phyloP scores from a whole-genome alignment of 192 early-diverging fungal genomes.

The Podila epigama region DNA sequence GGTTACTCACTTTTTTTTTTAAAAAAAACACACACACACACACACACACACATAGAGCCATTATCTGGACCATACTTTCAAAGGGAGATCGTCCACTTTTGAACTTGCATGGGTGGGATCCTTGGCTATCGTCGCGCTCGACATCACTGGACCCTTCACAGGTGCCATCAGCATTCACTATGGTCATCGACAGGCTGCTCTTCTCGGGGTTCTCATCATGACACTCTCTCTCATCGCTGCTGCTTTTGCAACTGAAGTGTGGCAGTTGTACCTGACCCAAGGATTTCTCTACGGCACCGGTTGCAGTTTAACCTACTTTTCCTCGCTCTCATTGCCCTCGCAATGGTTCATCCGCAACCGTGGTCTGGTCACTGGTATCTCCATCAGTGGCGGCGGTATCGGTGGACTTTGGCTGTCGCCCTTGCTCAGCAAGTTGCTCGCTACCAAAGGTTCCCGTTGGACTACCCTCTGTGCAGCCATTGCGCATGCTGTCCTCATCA shows the following conservation, averaged over 20 bases:
- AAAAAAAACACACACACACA: too few species aligned
- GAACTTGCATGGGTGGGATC: neutral
- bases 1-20: too few species aligned
- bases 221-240: neutral
- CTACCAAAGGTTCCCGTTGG: conserved; percentile 12
- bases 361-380: conserved; percentile 59
- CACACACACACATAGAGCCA: conserved; percentile 59
- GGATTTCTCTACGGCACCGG: neutral
- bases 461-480: conserved; percentile 58
- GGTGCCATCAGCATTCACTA: neutral
- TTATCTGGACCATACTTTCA: conserved; percentile 61
- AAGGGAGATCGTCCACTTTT: conserved; percentile 2
- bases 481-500: conserved; percentile 51
- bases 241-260: neutral
- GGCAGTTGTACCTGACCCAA: neutral
- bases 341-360: conserved; percentile 65
- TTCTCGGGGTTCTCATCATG: neutral
- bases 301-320: conserved; percentile 54
- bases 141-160: neutral
- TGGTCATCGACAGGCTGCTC: neutral
- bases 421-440: neutral
- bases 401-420: neutral
- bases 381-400: neutral
- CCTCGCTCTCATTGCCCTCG: conserved; percentile 61
- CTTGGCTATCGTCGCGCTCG: neutral